Base-by-base conservation (phyloP, 2,329 filamentous ascomycete genomes). In the Taxawa tesnikishii region DNA sequence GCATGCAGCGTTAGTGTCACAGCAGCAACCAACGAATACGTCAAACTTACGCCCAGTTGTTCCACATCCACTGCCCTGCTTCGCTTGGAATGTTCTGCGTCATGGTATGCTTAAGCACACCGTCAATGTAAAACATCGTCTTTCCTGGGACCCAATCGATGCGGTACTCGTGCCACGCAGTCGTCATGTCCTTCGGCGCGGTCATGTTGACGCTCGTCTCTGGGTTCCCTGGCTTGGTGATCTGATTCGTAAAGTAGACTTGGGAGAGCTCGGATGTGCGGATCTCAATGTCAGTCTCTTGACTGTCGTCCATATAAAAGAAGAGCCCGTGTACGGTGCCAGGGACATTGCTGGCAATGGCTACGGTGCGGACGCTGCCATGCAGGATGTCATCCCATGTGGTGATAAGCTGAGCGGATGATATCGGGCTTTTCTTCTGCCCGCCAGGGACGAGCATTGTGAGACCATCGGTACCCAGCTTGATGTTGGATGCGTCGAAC, bases 281-380 rank as follows among this genome's bases (percentile, higher is more conserved):
- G 15, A 41, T 36, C 43, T 87, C 82, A 56, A 87, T 75, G 50
- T 87, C 81, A 44, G 87, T 84, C 47, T 87, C 81, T 48, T 83
- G 75, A 1, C 75, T 79, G 53, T 88, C 75, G 52, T 84, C 82
- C 56, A 71, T 73, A 53, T 83, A 85, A 78, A 79, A 87, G 56
- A 85, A 87, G 57, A 87, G 84, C 5, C 80, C 80, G 18, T 71
- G 74, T 50, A 81, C 85, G 2, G 82, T 87, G 13, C 80, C 80
- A 2, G 63, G 57, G 5, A 69, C 58, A 25, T 56, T 54, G 0
- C 75, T 73, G 33, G 78, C 51, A 54, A 73, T 79, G 59, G 84
- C 75, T 18, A 69, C 69, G 2, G 73, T 70, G n/a, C 80, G 62
- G 44, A 78, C 85, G 14, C 70, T 78, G 3, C 82, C 82, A 48